phyloP scores from a whole-genome alignment of 331 rosid species.

The Pyracantha coccinea region DNA sequence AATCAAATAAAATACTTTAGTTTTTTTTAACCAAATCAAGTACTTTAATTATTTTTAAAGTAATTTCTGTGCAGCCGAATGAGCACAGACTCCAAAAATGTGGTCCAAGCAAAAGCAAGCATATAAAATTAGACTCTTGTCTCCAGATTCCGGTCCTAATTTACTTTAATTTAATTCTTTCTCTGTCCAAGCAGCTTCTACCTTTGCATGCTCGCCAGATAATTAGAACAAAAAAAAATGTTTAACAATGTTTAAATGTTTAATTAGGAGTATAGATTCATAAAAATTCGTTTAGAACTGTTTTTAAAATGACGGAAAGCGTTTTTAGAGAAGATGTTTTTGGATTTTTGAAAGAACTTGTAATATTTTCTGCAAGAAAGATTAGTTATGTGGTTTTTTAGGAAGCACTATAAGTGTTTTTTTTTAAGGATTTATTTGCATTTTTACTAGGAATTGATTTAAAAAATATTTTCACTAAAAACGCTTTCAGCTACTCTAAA shows the following conservation, averaged over 20 bases:
- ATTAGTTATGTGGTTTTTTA: no score
- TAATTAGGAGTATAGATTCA: no score
- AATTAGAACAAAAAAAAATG: background rate
- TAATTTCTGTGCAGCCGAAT: no score
- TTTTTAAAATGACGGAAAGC: no score
- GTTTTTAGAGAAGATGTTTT: no score
- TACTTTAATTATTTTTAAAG: background rate
- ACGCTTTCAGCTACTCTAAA: accelerated
- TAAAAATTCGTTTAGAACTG: no score
- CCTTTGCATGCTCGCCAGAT: background rate
- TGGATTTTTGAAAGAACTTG: no score
- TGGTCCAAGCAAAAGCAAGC: background rate
- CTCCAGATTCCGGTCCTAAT: slow-evolving; percentile 27
- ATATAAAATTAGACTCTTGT: background rate
- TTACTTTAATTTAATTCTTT: background rate
- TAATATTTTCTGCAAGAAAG: no score
- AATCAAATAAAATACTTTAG: background rate
- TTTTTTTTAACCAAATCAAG: background rate
- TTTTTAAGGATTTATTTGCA: no score
- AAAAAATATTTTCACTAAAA: no score
- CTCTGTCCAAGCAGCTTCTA: slow-evolving; percentile 7
- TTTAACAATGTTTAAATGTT: background rate
- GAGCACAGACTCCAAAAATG: background rate
- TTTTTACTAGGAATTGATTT: no score
- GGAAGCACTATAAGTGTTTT: no score